Conservation (phyloP, 208 protist genomes). For the Leptomonas seymouri region DNA sequence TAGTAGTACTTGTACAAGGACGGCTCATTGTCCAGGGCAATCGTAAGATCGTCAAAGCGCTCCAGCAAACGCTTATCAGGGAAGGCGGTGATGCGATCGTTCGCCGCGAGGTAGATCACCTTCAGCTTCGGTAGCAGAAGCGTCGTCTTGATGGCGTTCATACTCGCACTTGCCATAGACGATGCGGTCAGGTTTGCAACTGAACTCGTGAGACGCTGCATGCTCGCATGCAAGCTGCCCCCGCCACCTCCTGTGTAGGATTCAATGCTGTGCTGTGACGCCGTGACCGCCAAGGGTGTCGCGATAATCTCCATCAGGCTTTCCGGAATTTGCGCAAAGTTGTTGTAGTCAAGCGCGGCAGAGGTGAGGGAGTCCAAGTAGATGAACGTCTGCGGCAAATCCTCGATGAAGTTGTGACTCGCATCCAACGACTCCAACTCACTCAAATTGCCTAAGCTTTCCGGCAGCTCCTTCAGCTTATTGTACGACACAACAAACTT, state of each 20-base stretch:
- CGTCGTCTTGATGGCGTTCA: constrained; percentile 17
- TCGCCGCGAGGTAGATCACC: constrained; percentile 78
- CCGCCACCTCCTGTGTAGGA: neutral
- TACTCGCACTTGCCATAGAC: constrained; percentile 11
- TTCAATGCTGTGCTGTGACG: constrained; percentile 2
- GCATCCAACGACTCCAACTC: constrained; percentile 75
- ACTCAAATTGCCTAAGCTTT: constrained; percentile 66
- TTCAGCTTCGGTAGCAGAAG: constrained; percentile 51
- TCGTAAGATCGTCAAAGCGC: constrained; percentile 59
- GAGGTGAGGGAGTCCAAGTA: constrained; percentile 57
- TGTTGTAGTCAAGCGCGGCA: constrained; percentile 85
- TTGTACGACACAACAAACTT: constrained; percentile 85
- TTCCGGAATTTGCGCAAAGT: constrained; percentile 70
- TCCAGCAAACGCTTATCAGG: constrained; percentile 42
- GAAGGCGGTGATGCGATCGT: constrained; percentile 66
- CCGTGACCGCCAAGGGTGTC: neutral
- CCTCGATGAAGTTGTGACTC: constrained; percentile 74
- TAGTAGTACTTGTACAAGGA: constrained; percentile 70
- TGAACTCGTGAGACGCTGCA: constrained; percentile 15
- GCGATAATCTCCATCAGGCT: constrained; percentile 64
- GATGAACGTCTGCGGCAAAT: constrained; percentile 75
- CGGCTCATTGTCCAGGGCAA: constrained; percentile 89
- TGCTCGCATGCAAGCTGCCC: constrained; percentile 7
- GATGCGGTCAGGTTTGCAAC: constrained; percentile 12
- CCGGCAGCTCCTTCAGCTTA: constrained; percentile 69